Percentiles rank a stretch among this genome's conserved stretches.
phyloP scores from a whole-genome alignment of 2,329 filamentous ascomycete genomes.

The Colletotrichum siamense region DNA sequence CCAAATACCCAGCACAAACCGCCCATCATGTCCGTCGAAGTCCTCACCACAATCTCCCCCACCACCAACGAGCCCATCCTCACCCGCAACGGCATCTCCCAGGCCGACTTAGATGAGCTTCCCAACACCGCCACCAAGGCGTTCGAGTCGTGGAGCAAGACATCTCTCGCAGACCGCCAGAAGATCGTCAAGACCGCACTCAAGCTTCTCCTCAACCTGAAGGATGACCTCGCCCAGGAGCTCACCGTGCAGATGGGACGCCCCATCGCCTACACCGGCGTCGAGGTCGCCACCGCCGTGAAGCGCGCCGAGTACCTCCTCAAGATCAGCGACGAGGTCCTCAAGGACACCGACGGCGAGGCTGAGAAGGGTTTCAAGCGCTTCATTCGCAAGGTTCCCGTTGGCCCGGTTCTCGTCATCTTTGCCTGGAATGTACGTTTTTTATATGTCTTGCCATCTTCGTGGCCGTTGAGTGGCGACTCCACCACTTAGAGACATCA shows the following conservation, averaged over 20 bases:
- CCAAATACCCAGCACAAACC: neutral
- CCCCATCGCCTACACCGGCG: constrained; percentile 84
- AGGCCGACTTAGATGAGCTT: constrained; percentile 73
- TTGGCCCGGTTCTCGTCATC: constrained; percentile 86
- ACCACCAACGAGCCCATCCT: constrained; percentile 85
- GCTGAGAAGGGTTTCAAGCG: constrained; percentile 87
- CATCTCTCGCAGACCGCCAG: constrained; percentile 76
- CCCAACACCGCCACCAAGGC: constrained; percentile 75
- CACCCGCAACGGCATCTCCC: constrained; percentile 76
- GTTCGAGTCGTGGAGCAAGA: constrained; percentile 79
- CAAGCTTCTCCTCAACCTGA: constrained; percentile 69
- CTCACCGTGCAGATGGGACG: constrained; percentile 95
- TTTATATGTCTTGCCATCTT: neutral
- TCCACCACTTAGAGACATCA: neutral
- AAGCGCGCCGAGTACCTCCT: constrained; percentile 86
- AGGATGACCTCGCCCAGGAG: constrained; percentile 83
- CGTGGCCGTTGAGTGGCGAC: neutral
- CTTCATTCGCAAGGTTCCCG: constrained; percentile 86
- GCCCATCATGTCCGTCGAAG: constrained; percentile 65
- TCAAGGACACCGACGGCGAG: constrained; percentile 84
- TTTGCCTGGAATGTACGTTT: constrained; percentile 92
- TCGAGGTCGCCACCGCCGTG: constrained; percentile 84
- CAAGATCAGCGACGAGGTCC: constrained; percentile 78
- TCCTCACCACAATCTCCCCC: constrained; percentile 83
- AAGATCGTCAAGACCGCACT: constrained; percentile 83